A percentile compares a stretch with the other conserved stretches of the same genome.
Conservation (phyloP, 2,329 filamentous ascomycete genomes). For the Emmonsiellopsis sp. region DNA sequence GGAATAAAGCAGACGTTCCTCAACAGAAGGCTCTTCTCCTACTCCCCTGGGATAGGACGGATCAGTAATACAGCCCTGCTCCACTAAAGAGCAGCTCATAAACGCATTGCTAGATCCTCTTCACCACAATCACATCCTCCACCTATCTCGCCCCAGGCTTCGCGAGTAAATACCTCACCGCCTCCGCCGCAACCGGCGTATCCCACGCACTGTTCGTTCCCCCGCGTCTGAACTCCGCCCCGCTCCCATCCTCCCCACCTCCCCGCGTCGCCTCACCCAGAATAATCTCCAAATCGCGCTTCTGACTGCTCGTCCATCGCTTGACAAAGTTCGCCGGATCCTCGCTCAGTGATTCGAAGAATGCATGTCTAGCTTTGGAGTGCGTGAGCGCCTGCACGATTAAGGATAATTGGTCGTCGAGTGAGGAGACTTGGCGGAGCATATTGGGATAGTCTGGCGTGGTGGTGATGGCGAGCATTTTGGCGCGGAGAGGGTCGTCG, state of each 20-base stretch:
- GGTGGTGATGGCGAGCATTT: conserved; percentile 56
- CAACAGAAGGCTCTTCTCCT: no score
- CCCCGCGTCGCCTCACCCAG: conserved; percentile 65
- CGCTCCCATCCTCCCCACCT: conserved; percentile 46
- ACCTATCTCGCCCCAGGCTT: conserved; percentile 21
- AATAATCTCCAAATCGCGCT: conserved; percentile 79
- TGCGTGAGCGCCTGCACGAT: conserved; percentile 74
- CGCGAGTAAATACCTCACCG: conserved; percentile 53
- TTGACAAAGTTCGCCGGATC: conserved; percentile 79
- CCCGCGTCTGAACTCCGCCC: conserved; percentile 36
- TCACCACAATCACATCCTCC: no score
- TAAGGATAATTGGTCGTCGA: conserved; percentile 80
- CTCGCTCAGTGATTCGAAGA: conserved; percentile 67
- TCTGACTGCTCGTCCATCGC: conserved; percentile 85
- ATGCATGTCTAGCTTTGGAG: conserved; percentile 83
- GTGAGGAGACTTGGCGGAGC: conserved; percentile 63
- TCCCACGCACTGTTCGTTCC: conserved; percentile 57
- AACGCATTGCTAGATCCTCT: not conserved
- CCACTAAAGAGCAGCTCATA: not conserved
- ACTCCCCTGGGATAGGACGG: no score
- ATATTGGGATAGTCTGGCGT: conserved; percentile 62
- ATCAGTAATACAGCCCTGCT: no score
- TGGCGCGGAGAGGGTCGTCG: conserved; percentile 68
- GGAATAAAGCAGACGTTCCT: no score
- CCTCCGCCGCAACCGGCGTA: conserved; percentile 51